Evolutionary conservation across 257 asterid genomes (phyloP).

Genomic region (Ehretia macrophylla): DNA sequence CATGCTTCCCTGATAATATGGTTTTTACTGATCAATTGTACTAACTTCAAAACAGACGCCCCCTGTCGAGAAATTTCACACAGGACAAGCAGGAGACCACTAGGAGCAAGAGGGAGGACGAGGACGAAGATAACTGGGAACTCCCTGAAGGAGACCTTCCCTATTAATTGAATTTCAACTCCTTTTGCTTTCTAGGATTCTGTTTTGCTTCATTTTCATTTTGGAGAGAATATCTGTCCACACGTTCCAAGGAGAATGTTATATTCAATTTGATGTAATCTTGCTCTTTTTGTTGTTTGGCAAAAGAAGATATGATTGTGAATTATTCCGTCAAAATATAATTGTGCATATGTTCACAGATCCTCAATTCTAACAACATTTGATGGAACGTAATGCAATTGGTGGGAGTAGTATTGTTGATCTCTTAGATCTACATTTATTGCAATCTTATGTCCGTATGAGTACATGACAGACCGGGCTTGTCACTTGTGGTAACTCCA

Average conservation of each 20-base stretch:
- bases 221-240: constrained; percentile 7
- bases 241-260: constrained; percentile 1
- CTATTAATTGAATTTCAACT: constrained; percentile 23
- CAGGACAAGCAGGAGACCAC: constrained; percentile 36
- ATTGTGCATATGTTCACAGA: neutral
- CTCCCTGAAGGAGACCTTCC: constrained; percentile 54
- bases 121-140: constrained; percentile 69
- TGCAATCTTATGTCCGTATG: too few species aligned
- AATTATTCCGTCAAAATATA: too few species aligned
- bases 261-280: neutral
- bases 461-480: too few species aligned
- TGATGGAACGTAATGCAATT: too few species aligned
- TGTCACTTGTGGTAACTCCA: too few species aligned
- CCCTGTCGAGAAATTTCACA: constrained; percentile 20
- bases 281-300: neutral
- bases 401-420: too few species aligned
- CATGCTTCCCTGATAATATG: too few species aligned
- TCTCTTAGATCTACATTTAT: too few species aligned
- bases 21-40: neutral
- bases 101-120: constrained; percentile 36
- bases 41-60: constrained; percentile 33
- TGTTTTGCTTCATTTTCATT: constrained; percentile 6
- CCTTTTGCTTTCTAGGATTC: neutral
- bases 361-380: too few species aligned
- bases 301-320: neutral